Conservation (phyloP, 805 yeast species). For the Candida corydali region DNA sequence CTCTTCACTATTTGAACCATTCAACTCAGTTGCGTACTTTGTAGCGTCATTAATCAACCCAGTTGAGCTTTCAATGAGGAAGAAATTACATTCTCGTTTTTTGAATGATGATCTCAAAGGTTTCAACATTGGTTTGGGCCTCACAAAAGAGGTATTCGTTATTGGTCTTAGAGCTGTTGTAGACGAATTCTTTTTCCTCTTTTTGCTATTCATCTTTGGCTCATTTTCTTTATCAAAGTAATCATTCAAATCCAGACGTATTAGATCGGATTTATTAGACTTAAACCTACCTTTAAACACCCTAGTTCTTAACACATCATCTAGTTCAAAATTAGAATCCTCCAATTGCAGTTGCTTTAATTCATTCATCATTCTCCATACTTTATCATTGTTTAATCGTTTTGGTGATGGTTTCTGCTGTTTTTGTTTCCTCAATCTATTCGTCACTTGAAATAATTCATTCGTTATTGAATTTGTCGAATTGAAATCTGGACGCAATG, state of each 20-base stretch:
- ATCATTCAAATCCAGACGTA: slow-evolving; percentile 3
- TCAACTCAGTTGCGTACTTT: slow-evolving; percentile 64
- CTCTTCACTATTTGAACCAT: slow-evolving; percentile 58
- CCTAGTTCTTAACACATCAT: slow-evolving; percentile 31
- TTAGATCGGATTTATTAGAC: slow-evolving; percentile 1
- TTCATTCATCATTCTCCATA: slow-evolving; percentile 32
- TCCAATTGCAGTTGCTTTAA: slow-evolving; percentile 25
- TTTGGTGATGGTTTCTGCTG: slow-evolving; percentile 6
- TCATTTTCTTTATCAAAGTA: slow-evolving; percentile 5
- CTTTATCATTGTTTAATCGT: slow-evolving; percentile 30
- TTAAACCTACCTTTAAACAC: slow-evolving; percentile 32
- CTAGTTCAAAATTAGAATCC: slow-evolving; percentile 25
- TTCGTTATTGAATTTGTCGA: slow-evolving; percentile 17
- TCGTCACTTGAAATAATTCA: slow-evolving; percentile 31
- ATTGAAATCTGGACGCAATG: slow-evolving; percentile 9
- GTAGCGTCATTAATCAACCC: slow-evolving; percentile 63
- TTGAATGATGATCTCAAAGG: slow-evolving; percentile 32
- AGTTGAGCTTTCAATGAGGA: slow-evolving; percentile 58
- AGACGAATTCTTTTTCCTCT: not conserved
- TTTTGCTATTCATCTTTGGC: not conserved
- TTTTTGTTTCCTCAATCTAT: slow-evolving; percentile 3
- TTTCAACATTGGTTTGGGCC: slow-evolving; percentile 13
- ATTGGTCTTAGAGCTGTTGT: slow-evolving; percentile 22
- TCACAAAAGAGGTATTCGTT: slow-evolving; percentile 4
- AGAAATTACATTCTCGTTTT: slow-evolving; percentile 26